These are phyloP conservation scores for Pyrenochaeta sp. DNA, from an alignment of 2,329 filamentous ascomycete genomes.

Conservation along the genomic window DNA sequence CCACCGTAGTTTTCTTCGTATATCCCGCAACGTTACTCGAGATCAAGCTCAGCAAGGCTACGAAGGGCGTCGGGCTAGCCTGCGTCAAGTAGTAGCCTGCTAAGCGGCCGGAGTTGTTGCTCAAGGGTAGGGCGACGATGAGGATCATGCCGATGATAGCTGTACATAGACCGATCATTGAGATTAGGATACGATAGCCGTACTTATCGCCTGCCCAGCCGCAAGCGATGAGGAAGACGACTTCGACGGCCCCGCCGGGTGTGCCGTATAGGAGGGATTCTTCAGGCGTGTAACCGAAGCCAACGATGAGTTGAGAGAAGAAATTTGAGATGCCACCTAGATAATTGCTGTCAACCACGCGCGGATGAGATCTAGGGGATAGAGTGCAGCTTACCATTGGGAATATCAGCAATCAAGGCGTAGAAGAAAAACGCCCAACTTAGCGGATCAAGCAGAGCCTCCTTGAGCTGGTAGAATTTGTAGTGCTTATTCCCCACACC, in stretches of 20 bases:
- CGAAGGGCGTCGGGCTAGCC: constrained; percentile 68
- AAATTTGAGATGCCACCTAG: constrained; percentile 66
- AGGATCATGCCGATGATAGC: constrained; percentile 69
- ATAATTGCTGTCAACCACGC: not conserved
- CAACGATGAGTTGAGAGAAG: constrained; percentile 67
- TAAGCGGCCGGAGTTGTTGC: constrained; percentile 66
- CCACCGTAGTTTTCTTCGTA: constrained; percentile 68
- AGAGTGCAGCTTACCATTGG: constrained; percentile 55
- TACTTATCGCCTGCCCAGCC: constrained; percentile 66
- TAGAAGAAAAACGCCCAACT: constrained; percentile 69
- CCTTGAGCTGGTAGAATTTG: constrained; percentile 71
- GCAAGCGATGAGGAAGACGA: constrained; percentile 64
- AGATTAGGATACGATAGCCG: constrained; percentile 66
- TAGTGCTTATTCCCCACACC: constrained; percentile 76
- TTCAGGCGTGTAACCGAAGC: constrained; percentile 71
- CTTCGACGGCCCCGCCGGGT: constrained; percentile 71
- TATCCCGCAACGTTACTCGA: constrained; percentile 68
- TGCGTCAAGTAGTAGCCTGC: constrained; percentile 73
- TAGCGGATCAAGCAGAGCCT: constrained; percentile 65
- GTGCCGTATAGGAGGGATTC: constrained; percentile 71
- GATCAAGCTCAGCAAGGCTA: constrained; percentile 69
- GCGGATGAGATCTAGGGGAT: too few relatives aligned
- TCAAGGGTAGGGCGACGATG: constrained; percentile 68
- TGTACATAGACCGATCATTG: constrained; percentile 60
- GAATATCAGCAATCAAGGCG: constrained; percentile 65